Conservation (phyloP, 2,329 filamentous ascomycete species). For the Microsporum ferrugineum region DNA sequence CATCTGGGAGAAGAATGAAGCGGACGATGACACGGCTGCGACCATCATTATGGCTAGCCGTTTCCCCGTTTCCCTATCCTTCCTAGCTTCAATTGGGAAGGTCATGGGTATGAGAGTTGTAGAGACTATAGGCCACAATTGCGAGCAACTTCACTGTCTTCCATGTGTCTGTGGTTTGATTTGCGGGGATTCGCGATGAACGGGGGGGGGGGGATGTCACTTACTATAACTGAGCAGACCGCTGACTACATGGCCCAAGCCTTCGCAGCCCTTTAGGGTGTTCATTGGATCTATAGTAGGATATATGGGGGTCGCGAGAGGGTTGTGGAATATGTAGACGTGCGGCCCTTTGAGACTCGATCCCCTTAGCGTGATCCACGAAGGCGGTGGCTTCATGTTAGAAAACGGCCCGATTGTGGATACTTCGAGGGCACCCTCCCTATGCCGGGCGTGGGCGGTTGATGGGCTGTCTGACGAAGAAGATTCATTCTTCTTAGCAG, state of each 20-base stretch:
- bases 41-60: constrained; percentile 24
- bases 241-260: not conserved
- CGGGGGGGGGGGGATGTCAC: not conserved
- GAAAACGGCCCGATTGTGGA: not conserved
- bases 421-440: not conserved
- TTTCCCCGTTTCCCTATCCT: constrained; percentile 14
- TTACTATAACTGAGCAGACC: constrained; percentile 7
- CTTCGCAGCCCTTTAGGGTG: constrained; percentile 5
- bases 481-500: constrained; percentile 6
- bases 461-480: not conserved
- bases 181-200: not conserved
- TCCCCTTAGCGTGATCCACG: constrained; percentile 1
- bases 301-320: not conserved
- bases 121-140: constrained; percentile 18
- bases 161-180: not conserved
- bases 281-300: constrained; percentile 6
- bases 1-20: constrained; percentile 31
- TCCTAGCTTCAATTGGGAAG: constrained; percentile 25
- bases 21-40: constrained; percentile 26
- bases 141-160: not conserved
- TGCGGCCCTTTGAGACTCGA: not conserved
- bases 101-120: constrained; percentile 30
- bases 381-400: constrained; percentile 2
- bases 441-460: too few species aligned
- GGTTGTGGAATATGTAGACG: not conserved